A percentile compares a stretch with the other conserved stretches of the same genome.
Conservation (phyloP, 164 flowering plant genomes). For the Litsea cubeba region DNA sequence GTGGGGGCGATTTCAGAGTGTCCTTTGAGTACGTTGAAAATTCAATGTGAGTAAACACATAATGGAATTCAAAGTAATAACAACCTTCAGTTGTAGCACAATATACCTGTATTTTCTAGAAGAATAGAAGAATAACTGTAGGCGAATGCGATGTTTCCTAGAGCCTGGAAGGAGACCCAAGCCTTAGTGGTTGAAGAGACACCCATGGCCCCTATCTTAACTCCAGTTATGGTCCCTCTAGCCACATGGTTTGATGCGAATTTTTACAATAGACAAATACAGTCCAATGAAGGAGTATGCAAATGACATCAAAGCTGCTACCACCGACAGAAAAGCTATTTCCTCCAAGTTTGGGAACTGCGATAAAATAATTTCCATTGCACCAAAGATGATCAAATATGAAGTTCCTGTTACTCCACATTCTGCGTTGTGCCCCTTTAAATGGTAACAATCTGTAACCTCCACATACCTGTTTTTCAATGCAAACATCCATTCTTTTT, state of each 20-base stretch:
- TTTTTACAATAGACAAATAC: slow-evolving; percentile 18
- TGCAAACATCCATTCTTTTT: not conserved
- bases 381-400: slow-evolving; percentile 29
- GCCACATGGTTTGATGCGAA: slow-evolving; percentile 14
- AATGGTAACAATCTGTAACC: slow-evolving; percentile 28
- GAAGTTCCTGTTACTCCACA: slow-evolving; percentile 23
- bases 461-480: slow-evolving; percentile 20
- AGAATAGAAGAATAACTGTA: slow-evolving; percentile 29
- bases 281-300: slow-evolving; percentile 25
- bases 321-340: slow-evolving; percentile 27
- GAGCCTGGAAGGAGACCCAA: slow-evolving; percentile 33
- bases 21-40: slow-evolving; percentile 8
- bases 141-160: slow-evolving; percentile 46
- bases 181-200: slow-evolving; percentile 18
- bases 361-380: slow-evolving; percentile 27
- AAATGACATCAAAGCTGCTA: slow-evolving; percentile 32
- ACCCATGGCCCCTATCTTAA: slow-evolving; percentile 7
- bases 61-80: not conserved
- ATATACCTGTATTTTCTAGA: slow-evolving; percentile 40
- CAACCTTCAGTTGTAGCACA: not conserved
- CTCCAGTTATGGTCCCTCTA: slow-evolving; percentile 25
- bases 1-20: slow-evolving; percentile 21
- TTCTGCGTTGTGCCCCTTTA: slow-evolving; percentile 23
- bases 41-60: not conserved
- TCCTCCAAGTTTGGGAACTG: slow-evolving; percentile 43